These are phyloP conservation scores for Leishmania braziliensis DNA, from an alignment of 208 protist species.

Conservation along the genomic window DNA sequence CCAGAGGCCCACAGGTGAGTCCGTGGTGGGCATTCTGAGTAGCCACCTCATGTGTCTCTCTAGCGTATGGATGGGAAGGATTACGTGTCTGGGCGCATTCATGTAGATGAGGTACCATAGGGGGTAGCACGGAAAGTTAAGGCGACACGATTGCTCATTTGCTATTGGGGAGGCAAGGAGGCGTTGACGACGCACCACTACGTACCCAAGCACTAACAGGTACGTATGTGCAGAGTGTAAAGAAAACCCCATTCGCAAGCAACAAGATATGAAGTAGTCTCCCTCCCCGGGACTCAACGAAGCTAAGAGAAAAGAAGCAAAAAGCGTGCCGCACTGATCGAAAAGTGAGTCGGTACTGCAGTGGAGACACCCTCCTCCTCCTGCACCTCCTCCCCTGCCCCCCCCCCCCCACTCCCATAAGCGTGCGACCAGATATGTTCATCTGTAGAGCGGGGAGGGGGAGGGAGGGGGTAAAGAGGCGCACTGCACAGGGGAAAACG, in stretches of 20 bases:
- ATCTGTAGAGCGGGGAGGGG: neutral
- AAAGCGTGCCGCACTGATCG: neutral
- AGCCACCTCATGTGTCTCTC: neutral
- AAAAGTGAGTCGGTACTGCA: neutral
- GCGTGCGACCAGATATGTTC: neutral
- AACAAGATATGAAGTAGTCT: neutral
- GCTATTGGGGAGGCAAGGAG: neutral
- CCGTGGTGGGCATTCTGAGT: neutral
- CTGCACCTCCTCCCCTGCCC: neutral
- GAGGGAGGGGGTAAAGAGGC: neutral
- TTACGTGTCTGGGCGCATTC: neutral
- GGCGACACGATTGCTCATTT: neutral
- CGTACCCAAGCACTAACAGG: neutral
- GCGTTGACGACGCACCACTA: neutral
- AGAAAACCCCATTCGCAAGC: neutral
- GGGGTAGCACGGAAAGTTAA: no score
- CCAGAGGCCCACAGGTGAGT: neutral
- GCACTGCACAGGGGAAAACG: neutral
- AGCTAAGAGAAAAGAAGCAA: neutral
- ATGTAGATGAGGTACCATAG: neutral
- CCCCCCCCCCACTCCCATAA: no score
- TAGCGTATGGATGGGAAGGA: neutral
- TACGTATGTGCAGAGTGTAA: neutral
- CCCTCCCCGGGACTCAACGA: neutral
- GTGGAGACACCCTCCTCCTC: neutral